phyloP scores from a whole-genome alignment of 2,329 filamentous ascomycete species.

The Penicillium sp. region DNA sequence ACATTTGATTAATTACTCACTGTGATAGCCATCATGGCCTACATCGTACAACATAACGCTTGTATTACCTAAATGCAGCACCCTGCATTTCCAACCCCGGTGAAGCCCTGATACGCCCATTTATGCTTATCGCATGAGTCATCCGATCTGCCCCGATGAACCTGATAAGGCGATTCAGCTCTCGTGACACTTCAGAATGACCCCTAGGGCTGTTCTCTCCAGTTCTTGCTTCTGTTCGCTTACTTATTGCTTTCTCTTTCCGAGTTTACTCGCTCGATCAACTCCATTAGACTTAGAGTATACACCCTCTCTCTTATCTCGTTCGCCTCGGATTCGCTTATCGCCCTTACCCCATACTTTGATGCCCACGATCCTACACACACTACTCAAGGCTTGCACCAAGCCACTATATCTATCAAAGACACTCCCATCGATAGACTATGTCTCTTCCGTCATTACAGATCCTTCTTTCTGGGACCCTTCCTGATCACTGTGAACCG shows the following conservation, averaged over 20 bases:
- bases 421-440: neutral
- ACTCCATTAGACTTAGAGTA: neutral
- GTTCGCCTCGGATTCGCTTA: slow-evolving; percentile 5
- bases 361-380: neutral
- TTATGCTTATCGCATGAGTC: slow-evolving; percentile 11
- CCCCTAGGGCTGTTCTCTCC: neutral
- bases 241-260: neutral
- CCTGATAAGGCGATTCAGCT: slow-evolving; percentile 6
- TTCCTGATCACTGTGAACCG: slow-evolving; percentile 61
- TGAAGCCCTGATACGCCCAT: slow-evolving; percentile 4
- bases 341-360: slow-evolving; percentile 8
- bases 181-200: slow-evolving; percentile 11
- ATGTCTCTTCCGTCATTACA: slow-evolving; percentile 35
- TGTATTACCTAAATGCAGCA: neutral
- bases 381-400: neutral
- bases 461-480: slow-evolving; percentile 27
- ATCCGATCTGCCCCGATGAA: slow-evolving; percentile 6
- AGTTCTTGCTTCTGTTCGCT: neutral
- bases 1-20: neutral
- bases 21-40: neutral
- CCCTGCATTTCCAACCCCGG: neutral
- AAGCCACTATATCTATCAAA: neutral
- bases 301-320: neutral
- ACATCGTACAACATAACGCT: neutral
- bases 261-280: neutral